Conservation (phyloP, 176 grass and related monocot genomes). For the Hyparrhenia diplandra region DNA sequence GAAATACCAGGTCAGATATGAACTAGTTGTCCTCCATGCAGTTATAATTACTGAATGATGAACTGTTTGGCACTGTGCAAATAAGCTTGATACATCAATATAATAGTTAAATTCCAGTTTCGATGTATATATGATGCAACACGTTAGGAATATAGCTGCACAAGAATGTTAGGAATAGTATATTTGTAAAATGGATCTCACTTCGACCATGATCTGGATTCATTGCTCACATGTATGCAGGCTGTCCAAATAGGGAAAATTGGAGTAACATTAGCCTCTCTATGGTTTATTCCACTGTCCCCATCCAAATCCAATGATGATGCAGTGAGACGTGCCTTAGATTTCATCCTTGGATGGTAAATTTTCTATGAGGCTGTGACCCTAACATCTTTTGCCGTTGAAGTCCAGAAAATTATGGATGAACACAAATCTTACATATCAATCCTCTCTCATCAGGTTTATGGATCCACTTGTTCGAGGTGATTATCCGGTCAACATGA, state of each 20-base stretch:
- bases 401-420: neutral
- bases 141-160: too few relatives aligned
- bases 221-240: too few relatives aligned
- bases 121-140: too few relatives aligned
- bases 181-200: too few relatives aligned
- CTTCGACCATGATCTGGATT: too few relatives aligned
- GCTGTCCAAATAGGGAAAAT: conserved; percentile 40
- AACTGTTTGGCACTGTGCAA: too few relatives aligned
- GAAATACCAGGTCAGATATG: conserved; percentile 66
- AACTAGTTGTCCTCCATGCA: too few relatives aligned
- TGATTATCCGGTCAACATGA: conserved; percentile 46
- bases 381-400: neutral
- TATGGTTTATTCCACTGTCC: conserved; percentile 53
- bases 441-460: conserved; percentile 29
- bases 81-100: too few relatives aligned
- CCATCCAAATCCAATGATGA: conserved; percentile 35
- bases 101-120: too few relatives aligned
- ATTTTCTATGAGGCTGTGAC: neutral
- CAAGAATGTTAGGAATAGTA: too few relatives aligned
- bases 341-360: conserved; percentile 81
- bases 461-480: conserved; percentile 44
- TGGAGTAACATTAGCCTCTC: conserved; percentile 44
- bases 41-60: too few relatives aligned
- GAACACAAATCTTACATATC: neutral
- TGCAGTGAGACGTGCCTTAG: conserved; percentile 39